Conservation (phyloP, 164 flowering plant species). For the Nymphaea colorata region DNA sequence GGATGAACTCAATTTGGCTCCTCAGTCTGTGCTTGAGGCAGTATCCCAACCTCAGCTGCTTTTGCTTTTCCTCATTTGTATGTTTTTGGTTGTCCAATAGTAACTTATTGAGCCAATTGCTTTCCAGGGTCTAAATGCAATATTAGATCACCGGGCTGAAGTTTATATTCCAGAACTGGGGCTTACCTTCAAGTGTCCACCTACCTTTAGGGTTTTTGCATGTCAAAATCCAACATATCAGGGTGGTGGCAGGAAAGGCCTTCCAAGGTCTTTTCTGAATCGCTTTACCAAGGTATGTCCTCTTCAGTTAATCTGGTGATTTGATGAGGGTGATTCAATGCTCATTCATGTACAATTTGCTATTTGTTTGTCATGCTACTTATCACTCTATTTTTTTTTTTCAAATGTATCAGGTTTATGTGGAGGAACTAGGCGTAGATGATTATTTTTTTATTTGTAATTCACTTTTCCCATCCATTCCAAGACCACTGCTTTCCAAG, state of each 20-base stretch:
- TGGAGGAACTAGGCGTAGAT: slow-evolving; percentile 75
- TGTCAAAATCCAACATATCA: slow-evolving; percentile 95
- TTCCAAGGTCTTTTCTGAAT: slow-evolving; percentile 93
- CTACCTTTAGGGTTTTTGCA: slow-evolving; percentile 88
- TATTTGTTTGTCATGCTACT: no score
- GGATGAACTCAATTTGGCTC: slow-evolving; percentile 98
- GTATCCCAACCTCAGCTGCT: no score
- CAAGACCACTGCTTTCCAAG: slow-evolving; percentile 37
- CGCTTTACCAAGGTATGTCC: slow-evolving; percentile 78
- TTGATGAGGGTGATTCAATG: no score
- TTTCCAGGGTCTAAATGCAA: slow-evolving; percentile 84
- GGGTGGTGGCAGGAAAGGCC: slow-evolving; percentile 98
- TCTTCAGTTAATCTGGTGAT: background rate
- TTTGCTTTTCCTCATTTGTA: no score
- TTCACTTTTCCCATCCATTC: slow-evolving; percentile 60
- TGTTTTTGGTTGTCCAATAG: no score
- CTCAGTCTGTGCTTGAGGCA: slow-evolving; percentile 95
- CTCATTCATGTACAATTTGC: no score
- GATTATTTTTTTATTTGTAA: slow-evolving; percentile 71
- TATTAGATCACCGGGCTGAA: slow-evolving; percentile 93
- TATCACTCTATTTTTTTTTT: no score
- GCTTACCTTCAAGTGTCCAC: slow-evolving; percentile 57
- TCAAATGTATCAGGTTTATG: slow-evolving; percentile 57
- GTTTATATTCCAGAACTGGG: slow-evolving; percentile 94
- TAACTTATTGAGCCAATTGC: no score